phyloP scores from a whole-genome alignment of 768 basidiomycete species.

The Termitomyces sp. region DNA sequence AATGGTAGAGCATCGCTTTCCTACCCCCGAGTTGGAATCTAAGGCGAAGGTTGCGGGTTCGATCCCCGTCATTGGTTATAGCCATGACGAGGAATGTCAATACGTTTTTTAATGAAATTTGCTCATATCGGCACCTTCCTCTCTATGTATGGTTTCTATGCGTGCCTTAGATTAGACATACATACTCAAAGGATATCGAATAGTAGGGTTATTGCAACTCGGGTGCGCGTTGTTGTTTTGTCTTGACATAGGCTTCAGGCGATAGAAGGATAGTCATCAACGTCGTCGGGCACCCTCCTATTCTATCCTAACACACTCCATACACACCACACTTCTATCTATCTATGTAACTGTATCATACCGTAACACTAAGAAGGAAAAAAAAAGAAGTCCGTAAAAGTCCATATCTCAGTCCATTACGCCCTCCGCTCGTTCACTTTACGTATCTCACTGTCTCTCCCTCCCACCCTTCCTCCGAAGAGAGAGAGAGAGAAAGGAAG shows the following conservation, averaged over 20 bases:
- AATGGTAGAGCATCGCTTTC: slow-evolving; percentile 11
- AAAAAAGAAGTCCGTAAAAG: neutral
- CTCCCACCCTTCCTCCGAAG: no score
- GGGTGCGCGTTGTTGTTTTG: no score
- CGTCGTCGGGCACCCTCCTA: no score
- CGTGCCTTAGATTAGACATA: no score
- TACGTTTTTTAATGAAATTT: no score
- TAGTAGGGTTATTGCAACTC: no score
- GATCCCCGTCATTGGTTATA: slow-evolving; percentile 10
- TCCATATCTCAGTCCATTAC: neutral
- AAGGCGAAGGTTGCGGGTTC: slow-evolving; percentile 13
- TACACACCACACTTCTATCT: neutral
- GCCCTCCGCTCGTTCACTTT: neutral
- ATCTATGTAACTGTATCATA: neutral
- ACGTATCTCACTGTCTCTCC: neutral
- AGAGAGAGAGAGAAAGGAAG: neutral
- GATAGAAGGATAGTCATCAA: no score
- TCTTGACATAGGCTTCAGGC: no score
- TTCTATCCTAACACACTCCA: neutral
- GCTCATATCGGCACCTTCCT: no score
- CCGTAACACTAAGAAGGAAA: neutral
- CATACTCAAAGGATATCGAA: no score
- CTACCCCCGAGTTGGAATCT: neutral
- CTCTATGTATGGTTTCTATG: no score
- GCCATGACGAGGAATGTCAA: no score